A percentile compares a stretch with the other conserved stretches of the same genome.
These are phyloP conservation scores for Hypsizygus marmoreus DNA, from an alignment of 768 basidiomycete genomes.

Conservation along the genomic window DNA sequence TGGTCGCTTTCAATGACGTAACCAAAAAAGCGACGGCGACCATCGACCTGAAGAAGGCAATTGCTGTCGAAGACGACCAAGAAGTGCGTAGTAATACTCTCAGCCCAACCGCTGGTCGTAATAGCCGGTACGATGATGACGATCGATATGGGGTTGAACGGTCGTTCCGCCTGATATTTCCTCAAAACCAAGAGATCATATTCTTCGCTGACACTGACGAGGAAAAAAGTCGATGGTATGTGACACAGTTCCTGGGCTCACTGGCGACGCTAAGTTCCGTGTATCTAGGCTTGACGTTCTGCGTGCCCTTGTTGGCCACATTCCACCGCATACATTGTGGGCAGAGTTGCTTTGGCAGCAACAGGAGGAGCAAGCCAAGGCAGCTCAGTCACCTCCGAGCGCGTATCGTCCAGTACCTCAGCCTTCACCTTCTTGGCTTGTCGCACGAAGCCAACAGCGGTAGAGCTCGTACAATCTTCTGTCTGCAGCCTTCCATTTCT, in stretches of 20 bases:
- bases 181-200: slow-evolving; percentile 72
- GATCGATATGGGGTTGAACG: slow-evolving; percentile 71
- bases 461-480: slow-evolving; percentile 6
- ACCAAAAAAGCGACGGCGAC: slow-evolving; percentile 88
- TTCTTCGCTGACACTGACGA: slow-evolving; percentile 93
- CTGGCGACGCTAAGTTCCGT: neutral
- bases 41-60: slow-evolving; percentile 88
- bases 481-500: neutral
- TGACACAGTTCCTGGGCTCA: slow-evolving; percentile 1
- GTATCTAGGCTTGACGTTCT: slow-evolving; percentile 79
- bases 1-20: slow-evolving; percentile 91
- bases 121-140: slow-evolving; percentile 54
- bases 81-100: slow-evolving; percentile 48
- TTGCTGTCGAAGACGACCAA: slow-evolving; percentile 76
- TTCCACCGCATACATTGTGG: slow-evolving; percentile 93
- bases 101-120: slow-evolving; percentile 41
- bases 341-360: slow-evolving; percentile 89
- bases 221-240: slow-evolving; percentile 86
- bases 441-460: slow-evolving; percentile 21
- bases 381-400: slow-evolving; percentile 6
- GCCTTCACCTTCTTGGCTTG: slow-evolving; percentile 19
- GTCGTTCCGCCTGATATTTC: slow-evolving; percentile 85
- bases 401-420: slow-evolving; percentile 9
- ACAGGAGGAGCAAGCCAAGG: slow-evolving; percentile 49
- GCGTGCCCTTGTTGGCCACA: slow-evolving; percentile 80